Evolutionary conservation across 2,329 filamentous ascomycete genomes (phyloP).

Genomic region (Sclerotinia spermophila): DNA sequence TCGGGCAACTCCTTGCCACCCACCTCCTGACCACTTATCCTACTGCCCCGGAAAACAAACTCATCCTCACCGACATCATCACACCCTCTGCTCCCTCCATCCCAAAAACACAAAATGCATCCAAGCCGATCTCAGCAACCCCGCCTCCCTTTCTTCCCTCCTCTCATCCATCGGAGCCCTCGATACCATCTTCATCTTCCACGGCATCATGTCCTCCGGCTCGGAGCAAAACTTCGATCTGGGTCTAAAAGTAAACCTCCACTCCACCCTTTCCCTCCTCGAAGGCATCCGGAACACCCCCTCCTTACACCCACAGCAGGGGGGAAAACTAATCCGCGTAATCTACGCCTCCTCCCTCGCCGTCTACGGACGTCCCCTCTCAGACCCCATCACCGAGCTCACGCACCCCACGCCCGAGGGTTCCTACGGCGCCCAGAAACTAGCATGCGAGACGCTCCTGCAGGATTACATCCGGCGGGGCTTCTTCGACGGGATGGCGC

Average conservation of each 20-base stretch:
- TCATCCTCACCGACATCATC: slow-evolving; percentile 56
- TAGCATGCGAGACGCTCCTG: slow-evolving; percentile 56
- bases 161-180: slow-evolving; percentile 36
- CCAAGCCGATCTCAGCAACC: slow-evolving; percentile 38
- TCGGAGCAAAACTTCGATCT: slow-evolving; percentile 56
- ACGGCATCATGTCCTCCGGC: slow-evolving; percentile 62
- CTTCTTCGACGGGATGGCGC: slow-evolving; percentile 53
- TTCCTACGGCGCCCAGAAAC: slow-evolving; percentile 59
- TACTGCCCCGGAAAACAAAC: slow-evolving; percentile 37
- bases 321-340: slow-evolving; percentile 43
- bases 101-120: slow-evolving; percentile 32
- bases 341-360: slow-evolving; percentile 59
- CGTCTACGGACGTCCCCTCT: slow-evolving; percentile 55
- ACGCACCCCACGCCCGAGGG: slow-evolving; percentile 51
- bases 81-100: slow-evolving; percentile 47
- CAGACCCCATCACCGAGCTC: slow-evolving; percentile 44
- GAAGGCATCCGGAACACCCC: slow-evolving; percentile 44
- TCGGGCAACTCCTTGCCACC: slow-evolving; percentile 57
- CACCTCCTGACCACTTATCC: slow-evolving; percentile 50
- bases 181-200: slow-evolving; percentile 54
- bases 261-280: slow-evolving; percentile 51
- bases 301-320: slow-evolving; percentile 33
- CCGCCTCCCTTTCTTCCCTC: slow-evolving; percentile 34
- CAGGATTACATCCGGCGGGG: slow-evolving; percentile 56
- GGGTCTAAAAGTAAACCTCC: slow-evolving; percentile 55